Percentiles rank a stretch among this genome's conserved stretches.
Conservation (phyloP, 345 rosid species). For the Populus euphratica region DNA sequence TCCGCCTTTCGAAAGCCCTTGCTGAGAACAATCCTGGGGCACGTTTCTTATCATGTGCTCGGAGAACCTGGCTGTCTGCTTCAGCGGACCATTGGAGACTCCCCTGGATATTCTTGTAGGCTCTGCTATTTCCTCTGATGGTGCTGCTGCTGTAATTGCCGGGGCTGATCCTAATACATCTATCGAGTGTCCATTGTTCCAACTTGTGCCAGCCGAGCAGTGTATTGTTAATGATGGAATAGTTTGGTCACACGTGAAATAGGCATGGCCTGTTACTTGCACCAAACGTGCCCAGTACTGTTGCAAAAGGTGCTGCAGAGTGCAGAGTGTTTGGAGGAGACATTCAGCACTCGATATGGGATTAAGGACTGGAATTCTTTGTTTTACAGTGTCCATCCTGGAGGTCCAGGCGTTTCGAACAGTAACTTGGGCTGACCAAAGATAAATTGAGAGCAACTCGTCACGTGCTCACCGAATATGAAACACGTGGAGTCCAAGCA, state of each 20-base stretch:
- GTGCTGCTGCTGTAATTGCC: slow-evolving; percentile 15
- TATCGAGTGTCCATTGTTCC: slow-evolving; percentile 1
- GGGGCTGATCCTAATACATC: slow-evolving; percentile 14
- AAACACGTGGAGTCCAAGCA: slow-evolving; percentile 20
- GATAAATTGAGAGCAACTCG: slow-evolving; percentile 11
- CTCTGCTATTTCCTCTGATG: slow-evolving; percentile 14
- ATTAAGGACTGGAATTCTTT: slow-evolving; percentile 22
- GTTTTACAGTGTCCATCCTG: slow-evolving; percentile 21
- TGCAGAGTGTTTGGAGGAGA: slow-evolving; percentile 11
- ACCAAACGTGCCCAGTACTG: slow-evolving; percentile 8
- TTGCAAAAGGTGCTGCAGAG: slow-evolving; percentile 11
- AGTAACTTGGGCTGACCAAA: neutral
- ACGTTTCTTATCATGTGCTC: slow-evolving; percentile 18
- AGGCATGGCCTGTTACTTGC: slow-evolving; percentile 5
- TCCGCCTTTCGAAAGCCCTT: slow-evolving; percentile 16
- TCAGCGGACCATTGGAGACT: slow-evolving; percentile 12
- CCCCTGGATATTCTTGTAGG: slow-evolving; percentile 19
- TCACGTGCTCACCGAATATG: slow-evolving; percentile 14
- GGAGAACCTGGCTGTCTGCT: slow-evolving; percentile 6
- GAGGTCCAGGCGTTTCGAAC: slow-evolving; percentile 17
- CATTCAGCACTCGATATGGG: slow-evolving; percentile 12
- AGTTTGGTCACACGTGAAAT: slow-evolving; percentile 19
- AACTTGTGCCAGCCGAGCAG: no score
- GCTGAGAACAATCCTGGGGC: slow-evolving; percentile 23
- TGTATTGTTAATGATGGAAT: neutral